Conservation (phyloP, 495 filamentous ascomycete genomes). For the Xylaria cubensis region DNA sequence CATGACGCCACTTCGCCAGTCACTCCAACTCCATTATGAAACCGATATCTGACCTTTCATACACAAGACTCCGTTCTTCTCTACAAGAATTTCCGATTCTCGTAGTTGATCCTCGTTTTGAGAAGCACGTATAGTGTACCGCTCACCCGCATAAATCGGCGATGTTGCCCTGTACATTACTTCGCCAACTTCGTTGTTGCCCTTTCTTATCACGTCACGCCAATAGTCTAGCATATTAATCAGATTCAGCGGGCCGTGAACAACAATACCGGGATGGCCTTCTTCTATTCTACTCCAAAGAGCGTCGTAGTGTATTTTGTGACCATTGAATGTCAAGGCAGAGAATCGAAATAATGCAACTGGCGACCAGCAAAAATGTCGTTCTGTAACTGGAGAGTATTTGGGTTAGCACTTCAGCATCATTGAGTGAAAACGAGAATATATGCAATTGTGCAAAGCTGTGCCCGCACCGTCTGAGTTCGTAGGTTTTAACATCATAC, state of each 20-base stretch:
- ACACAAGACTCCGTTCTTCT: background rate
- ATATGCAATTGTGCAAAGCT: background rate
- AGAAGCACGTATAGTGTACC: background rate
- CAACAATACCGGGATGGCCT: background rate
- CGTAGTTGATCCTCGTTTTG: background rate
- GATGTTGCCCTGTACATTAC: background rate
- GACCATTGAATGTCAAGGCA: background rate
- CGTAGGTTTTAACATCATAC: background rate
- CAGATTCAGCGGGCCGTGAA: background rate
- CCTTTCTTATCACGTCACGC: background rate
- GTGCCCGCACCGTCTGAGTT: background rate
- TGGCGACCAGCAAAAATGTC: background rate
- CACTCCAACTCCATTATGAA: background rate
- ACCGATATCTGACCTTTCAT: background rate
- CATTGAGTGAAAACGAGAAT: no score
- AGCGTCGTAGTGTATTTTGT: background rate
- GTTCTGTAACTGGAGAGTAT: background rate
- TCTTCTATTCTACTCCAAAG: background rate
- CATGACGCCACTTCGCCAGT: background rate
- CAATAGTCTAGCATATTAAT: background rate
- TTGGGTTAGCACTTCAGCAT: background rate
- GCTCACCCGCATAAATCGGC: background rate
- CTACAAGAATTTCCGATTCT: background rate
- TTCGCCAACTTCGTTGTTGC: background rate
- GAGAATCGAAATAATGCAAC: slow-evolving; percentile 4